These are phyloP conservation scores for Botrytis aclada DNA, from an alignment of 2,329 filamentous ascomycete genomes.

Conservation along the genomic window DNA sequence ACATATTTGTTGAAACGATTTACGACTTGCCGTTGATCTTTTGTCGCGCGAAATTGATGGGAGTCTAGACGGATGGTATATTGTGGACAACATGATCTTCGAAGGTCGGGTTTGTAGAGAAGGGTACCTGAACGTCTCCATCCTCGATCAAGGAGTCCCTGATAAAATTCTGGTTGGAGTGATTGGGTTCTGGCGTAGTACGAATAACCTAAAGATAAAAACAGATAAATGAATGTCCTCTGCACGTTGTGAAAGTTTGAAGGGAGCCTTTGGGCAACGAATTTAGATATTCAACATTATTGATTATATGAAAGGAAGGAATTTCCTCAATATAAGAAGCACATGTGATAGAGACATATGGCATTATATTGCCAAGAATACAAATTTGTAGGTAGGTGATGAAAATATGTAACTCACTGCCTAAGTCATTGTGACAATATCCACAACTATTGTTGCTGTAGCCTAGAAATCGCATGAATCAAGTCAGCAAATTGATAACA, in stretches of 20 bases:
- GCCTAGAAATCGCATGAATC: conserved; percentile 24
- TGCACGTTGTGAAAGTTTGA: not conserved
- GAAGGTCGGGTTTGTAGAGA: conserved; percentile 75
- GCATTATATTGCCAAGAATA: not conserved
- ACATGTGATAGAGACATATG: not conserved
- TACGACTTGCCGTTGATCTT: conserved; percentile 70
- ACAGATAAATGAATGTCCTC: not conserved
- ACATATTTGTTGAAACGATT: conserved; percentile 75
- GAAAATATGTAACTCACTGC: conserved; percentile 32
- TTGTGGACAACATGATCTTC: conserved; percentile 83
- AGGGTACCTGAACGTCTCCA: conserved; percentile 73
- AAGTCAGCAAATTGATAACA: conserved; percentile 13
- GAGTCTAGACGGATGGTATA: conserved; percentile 77
- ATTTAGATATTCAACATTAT: not conserved
- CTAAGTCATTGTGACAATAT: conserved; percentile 34
- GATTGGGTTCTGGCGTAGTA: conserved; percentile 66
- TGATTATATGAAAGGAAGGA: not conserved
- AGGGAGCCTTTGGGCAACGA: not conserved
- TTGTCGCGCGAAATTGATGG: conserved; percentile 59
- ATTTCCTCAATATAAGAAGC: not conserved
- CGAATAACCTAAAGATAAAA: conserved; percentile 52
- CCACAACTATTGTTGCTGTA: conserved; percentile 35
- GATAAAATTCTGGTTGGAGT: conserved; percentile 65
- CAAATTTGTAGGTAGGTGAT: not conserved
- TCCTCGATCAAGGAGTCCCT: conserved; percentile 67